Percentiles rank a stretch among this genome's conserved stretches.
phyloP scores from a whole-genome alignment of 2,329 filamentous ascomycete species.

The Ascochyta koolunga region DNA sequence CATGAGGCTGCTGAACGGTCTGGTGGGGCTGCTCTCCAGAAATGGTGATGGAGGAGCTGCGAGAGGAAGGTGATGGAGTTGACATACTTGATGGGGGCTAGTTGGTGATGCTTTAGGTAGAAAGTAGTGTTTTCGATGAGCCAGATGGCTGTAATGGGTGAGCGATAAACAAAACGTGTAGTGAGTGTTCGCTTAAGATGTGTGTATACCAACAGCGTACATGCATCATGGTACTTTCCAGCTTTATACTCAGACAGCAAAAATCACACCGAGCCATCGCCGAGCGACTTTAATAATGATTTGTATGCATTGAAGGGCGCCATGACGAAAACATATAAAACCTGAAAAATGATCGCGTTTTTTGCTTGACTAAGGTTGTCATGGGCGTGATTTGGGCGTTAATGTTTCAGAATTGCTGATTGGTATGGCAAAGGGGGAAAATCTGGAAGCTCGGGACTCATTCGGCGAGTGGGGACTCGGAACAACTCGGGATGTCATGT shows the following conservation, averaged over 20 bases:
- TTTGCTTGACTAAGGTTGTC: neutral
- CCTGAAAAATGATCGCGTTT: neutral
- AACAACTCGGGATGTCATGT: neutral
- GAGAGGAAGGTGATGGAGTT: conserved; percentile 10
- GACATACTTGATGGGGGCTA: neutral
- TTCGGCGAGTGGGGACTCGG: conserved; percentile 6
- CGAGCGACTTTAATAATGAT: neutral
- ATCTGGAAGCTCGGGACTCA: conserved; percentile 7
- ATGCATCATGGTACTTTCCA: neutral
- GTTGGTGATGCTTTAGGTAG: neutral
- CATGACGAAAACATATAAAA: conserved; percentile 4
- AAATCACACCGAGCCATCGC: conserved; percentile 8
- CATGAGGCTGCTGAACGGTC: neutral
- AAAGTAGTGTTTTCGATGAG: neutral
- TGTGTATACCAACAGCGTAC: neutral
- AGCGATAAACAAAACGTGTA: neutral
- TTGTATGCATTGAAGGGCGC: neutral
- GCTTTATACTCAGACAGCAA: conserved; percentile 1
- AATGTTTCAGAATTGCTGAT: conserved; percentile 4
- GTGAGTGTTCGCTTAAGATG: neutral
- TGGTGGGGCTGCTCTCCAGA: neutral
- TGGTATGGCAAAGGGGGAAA: conserved; percentile 9
- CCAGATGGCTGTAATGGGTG: neutral
- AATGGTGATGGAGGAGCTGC: conserved; percentile 9
- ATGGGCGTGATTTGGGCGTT: conserved; percentile 1